Conservation (phyloP, 169 alveolate genomes). For the Eimeria acervulina region DNA sequence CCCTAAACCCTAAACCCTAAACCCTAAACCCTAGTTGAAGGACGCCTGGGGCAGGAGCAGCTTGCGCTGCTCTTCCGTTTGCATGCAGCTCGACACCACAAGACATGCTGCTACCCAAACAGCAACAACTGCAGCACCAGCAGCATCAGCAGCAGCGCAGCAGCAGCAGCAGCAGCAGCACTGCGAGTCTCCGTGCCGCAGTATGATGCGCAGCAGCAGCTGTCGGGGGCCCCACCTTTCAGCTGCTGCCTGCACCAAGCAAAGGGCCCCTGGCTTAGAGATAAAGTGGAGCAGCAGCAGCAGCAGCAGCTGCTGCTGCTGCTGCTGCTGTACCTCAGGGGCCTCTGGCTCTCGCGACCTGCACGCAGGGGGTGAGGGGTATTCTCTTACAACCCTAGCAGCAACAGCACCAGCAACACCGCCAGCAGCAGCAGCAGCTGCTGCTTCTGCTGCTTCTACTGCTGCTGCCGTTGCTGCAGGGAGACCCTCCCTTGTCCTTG, state of each 20-base stretch:
- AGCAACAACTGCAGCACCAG: constrained; percentile 1
- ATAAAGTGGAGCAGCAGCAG: neutral
- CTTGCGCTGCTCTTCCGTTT: neutral
- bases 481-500: neutral
- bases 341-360: neutral
- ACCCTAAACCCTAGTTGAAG: neutral
- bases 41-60: neutral
- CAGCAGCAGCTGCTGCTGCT: constrained; percentile 22
- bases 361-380: neutral
- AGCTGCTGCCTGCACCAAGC: neutral
- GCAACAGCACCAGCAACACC: neutral
- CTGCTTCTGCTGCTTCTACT: neutral
- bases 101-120: constrained; percentile 25
- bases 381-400: neutral
- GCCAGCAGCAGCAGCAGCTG: constrained; percentile 20
- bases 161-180: neutral
- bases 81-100: constrained; percentile 32
- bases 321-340: neutral
- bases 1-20: constrained; percentile 25
- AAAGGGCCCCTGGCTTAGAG: neutral
- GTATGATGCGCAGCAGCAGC: constrained; percentile 11
- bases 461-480: neutral
- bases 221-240: neutral
- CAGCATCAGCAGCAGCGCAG: neutral
- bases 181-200: neutral